These are phyloP conservation scores for Aspergillus felis DNA, from an alignment of 2,329 filamentous ascomycete genomes.

Conservation along the genomic window DNA sequence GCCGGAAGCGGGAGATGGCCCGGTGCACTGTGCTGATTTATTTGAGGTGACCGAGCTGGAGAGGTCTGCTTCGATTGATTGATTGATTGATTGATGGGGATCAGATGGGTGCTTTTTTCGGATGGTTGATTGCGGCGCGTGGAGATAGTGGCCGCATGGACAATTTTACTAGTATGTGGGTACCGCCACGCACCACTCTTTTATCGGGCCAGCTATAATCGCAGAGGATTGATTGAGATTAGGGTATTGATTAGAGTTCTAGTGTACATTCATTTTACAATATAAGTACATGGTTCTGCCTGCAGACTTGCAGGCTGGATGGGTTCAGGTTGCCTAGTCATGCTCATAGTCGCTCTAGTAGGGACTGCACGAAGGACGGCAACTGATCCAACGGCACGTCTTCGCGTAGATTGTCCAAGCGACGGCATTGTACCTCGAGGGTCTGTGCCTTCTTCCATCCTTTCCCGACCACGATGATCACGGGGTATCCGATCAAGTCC, in stretches of 20 bases:
- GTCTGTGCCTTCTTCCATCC: slow-evolving; percentile 56
- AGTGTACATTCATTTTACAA: background rate
- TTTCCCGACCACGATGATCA: slow-evolving; percentile 74
- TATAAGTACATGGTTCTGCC: background rate
- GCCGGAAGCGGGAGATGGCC: background rate
- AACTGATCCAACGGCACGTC: slow-evolving; percentile 53
- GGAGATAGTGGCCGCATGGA: slow-evolving; percentile 3
- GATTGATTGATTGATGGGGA: background rate
- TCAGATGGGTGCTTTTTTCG: slow-evolving; percentile 3
- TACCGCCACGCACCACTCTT: slow-evolving; percentile 3
- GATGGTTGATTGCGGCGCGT: background rate
- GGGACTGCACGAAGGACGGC: slow-evolving; percentile 42
- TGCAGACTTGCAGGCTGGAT: background rate
- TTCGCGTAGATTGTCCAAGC: slow-evolving; percentile 56
- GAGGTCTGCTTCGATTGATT: background rate
- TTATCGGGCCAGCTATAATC: background rate
- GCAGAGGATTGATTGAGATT: background rate
- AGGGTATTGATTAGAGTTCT: background rate
- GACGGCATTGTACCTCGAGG: slow-evolving; percentile 78
- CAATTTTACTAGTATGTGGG: background rate
- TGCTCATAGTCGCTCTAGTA: slow-evolving; percentile 51
- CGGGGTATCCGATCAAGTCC: slow-evolving; percentile 81
- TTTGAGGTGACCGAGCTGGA: background rate
- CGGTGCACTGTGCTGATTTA: background rate
- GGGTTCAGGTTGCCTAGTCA: background rate